Evolutionary conservation across 2,329 filamentous ascomycete genomes (phyloP), one percentile per base, ranked within the genome.

Genomic region (Hymenoscyphus scutula): DNA sequence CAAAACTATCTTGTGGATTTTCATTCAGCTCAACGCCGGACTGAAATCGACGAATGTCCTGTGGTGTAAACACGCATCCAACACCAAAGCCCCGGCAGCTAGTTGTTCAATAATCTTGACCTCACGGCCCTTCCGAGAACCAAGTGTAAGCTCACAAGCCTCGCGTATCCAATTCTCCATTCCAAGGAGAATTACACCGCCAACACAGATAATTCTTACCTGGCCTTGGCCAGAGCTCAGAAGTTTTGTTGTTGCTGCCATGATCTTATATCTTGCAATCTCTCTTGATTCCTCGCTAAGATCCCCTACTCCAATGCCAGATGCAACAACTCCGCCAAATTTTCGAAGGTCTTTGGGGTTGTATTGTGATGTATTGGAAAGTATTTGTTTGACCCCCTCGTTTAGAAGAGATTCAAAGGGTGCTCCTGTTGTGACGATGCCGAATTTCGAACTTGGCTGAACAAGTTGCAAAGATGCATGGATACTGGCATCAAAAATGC

Each of bases 281-380:
- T 19, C 41, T 19, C 19, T 19, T 45, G 41, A 10, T n/a, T 45
- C 41, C 5, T 45, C n/a, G 5, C 19, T n/a, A 45, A 45, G 41
- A 19, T 45, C 41, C 8, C 41, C 41, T 45, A 8, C 41, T 19
- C 41, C 41, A 23, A 45, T 45, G 5, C 19, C n/a, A 19, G 41
- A 45, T 45, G 41, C 41, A n/a, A 8, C n/a, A 45, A 45, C 41
- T 45, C 41, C 41, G 19, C 41, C 41, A 45, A 45, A 45, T 45
- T 23, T 45, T 19, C 23, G n/a, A 23, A 45, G 41, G n/a, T 45
- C n/a, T 19, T 17, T 19, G 10, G 10, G 19, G 17, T n/a, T 45
- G n/a, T 17, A 45, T 45, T 10, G 5, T 45, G 41, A 45, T 45
- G 41, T 45, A n/a, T 45, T 45, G 41, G 41, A 45, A 45, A 45